Percentiles rank a stretch among this genome's conserved stretches.
phyloP scores from a whole-genome alignment of 495 filamentous ascomycete species.

The Physcia stellaris region DNA sequence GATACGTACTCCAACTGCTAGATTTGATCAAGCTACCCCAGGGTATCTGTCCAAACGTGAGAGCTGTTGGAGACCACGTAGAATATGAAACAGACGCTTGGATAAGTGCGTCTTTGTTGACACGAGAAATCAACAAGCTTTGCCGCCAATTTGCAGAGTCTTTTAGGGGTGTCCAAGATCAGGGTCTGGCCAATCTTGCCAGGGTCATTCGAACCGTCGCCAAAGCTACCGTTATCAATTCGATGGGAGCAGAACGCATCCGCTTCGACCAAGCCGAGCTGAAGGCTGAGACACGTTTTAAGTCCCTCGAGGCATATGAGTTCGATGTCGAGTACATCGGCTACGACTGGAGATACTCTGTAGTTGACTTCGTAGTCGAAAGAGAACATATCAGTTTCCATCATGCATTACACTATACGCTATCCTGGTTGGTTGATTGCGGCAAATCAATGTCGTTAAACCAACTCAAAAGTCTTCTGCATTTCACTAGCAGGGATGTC shows the following conservation, averaged over 20 bases:
- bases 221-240: slow-evolving; percentile 67
- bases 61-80: slow-evolving; percentile 87
- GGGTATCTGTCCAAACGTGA: slow-evolving; percentile 86
- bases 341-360: slow-evolving; percentile 32
- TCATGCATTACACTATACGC: slow-evolving; percentile 86
- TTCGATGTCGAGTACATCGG: slow-evolving; percentile 45
- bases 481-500: slow-evolving; percentile 46
- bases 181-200: slow-evolving; percentile 47
- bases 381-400: slow-evolving; percentile 92
- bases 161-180: slow-evolving; percentile 50
- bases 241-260: slow-evolving; percentile 73
- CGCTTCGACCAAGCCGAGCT: slow-evolving; percentile 82
- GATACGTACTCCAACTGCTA: slow-evolving; percentile 85
- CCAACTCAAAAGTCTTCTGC: slow-evolving; percentile 50
- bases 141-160: slow-evolving; percentile 80
- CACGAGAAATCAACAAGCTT: slow-evolving; percentile 83
- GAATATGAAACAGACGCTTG: slow-evolving; percentile 97
- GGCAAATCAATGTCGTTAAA: slow-evolving; percentile 60
- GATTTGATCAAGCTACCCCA: slow-evolving; percentile 92
- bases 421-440: slow-evolving; percentile 94
- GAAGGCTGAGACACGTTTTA: slow-evolving; percentile 70
- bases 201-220: slow-evolving; percentile 66
- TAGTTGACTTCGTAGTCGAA: slow-evolving; percentile 80
- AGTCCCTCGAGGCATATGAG: slow-evolving; percentile 59
- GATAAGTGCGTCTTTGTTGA: slow-evolving; percentile 91